Base-by-base conservation (phyloP, 164 flowering plant genomes). In the Piper longum region DNA sequence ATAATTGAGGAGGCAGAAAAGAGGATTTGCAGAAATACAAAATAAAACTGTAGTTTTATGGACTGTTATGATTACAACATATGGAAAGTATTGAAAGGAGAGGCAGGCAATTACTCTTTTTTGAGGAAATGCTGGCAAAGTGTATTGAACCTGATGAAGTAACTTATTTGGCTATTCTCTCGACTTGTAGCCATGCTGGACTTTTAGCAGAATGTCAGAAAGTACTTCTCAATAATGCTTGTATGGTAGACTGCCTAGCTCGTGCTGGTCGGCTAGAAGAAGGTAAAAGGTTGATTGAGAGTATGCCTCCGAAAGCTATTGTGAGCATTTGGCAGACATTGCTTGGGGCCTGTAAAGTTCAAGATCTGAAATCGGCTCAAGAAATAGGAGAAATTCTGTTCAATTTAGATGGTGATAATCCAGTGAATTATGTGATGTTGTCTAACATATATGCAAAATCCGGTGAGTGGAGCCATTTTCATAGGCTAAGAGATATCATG, bases 171-270 rank as follows among this genome's bases (percentile, higher is more conserved):
- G 96, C 96, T 42, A 60, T 87, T 52, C 88, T 89, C 43, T 78
- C 93, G 60, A 91, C 95, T 13, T 89, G 93, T 68, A 85, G 93
- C 76, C 95, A 89, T 70, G 75, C 89, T 16, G 96, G 96, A 26
- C 81, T 89, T 16, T 60, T 80, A 36, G 73, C 83, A 70, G 83
- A 80, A 67, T 60, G 96, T 60, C 72, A 59, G 59, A 69, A 69
- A 77, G 61, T 75, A 80, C 69, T 87, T 90, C 69, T 74, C 85
- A 39, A 73, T 62, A 64, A 57, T 90, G 83, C 91, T 64, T 90
- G 95, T 72, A 76, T 89, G 82, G 87, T 85, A 64, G 95, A 90
- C 74, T 72, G 83, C 19, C 81, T 87, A 11, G 95, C 95, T 9
- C 85, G 97, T 66, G 83, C 84, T 16, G 97, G 97, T 4, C 69